A percentile compares a stretch with the other conserved stretches of the same genome.
phyloP scores from a whole-genome alignment of 768 basidiomycete species.

The Tylopilus rubrobrunneus region DNA sequence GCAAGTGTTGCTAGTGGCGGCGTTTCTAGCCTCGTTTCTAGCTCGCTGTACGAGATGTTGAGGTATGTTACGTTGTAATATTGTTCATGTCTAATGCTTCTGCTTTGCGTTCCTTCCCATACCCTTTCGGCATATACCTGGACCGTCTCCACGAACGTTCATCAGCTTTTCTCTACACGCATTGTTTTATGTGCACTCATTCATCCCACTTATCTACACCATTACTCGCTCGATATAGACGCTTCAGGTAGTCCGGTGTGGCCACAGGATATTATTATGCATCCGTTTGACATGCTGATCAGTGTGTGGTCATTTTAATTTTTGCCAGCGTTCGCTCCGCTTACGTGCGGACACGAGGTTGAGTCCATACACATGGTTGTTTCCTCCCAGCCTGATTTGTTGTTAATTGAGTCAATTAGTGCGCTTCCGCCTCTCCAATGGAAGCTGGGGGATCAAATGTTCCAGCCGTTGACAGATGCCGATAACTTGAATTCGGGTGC shows the following conservation, averaged over 20 bases:
- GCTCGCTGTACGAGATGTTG: not conserved
- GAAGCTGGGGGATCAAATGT: too few relatives aligned
- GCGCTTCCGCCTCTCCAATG: too few relatives aligned
- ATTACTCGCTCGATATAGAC: constrained; percentile 21
- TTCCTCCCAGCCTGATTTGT: not conserved
- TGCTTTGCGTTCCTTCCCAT: constrained; percentile 11
- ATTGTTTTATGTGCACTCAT: constrained; percentile 11
- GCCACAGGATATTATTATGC: constrained; percentile 1
- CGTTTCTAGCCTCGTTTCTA: not conserved
- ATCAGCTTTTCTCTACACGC: constrained; percentile 7
- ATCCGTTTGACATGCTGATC: not conserved
- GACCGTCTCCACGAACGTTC: constrained; percentile 7
- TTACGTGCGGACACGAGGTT: not conserved
- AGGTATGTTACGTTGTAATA: constrained; percentile 15
- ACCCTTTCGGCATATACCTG: constrained; percentile 22
- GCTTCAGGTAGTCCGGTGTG: constrained; percentile 9
- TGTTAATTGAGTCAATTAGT: not conserved
- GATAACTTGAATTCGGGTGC: too few relatives aligned
- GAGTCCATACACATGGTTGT: not conserved
- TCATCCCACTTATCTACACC: constrained; percentile 15
- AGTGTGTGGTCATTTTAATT: not conserved
- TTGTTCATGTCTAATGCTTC: constrained; percentile 6
- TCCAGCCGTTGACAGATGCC: too few relatives aligned
- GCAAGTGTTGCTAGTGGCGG: constrained; percentile 56
- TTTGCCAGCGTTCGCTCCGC: not conserved